Evolutionary conservation across 371 early-diverging fungal species (phyloP).

Genomic region (Cokeromyces recurvatus): DNA sequence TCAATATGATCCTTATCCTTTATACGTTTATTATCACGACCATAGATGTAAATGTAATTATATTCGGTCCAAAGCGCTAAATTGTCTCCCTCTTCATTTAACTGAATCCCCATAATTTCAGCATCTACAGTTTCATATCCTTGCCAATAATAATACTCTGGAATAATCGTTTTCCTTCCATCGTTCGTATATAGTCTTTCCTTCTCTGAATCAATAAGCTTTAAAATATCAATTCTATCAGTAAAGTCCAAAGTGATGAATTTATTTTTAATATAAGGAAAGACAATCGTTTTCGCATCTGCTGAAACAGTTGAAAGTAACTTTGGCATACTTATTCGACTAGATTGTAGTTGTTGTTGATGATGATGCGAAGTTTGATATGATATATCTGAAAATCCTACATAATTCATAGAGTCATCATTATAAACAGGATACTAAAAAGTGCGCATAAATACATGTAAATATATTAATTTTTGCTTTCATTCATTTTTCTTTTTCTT

Average conservation of each 20-base stretch:
- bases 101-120: slow-evolving; percentile 23
- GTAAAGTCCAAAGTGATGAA: slow-evolving; percentile 38
- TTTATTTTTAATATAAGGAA: slow-evolving; percentile 24
- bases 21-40: slow-evolving; percentile 3
- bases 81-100: slow-evolving; percentile 22
- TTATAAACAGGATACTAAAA: slow-evolving; percentile 24
- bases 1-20: not conserved
- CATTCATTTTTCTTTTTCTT: not conserved
- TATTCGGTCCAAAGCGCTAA: slow-evolving; percentile 40
- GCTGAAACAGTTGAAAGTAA: slow-evolving; percentile 15
- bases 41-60: slow-evolving; percentile 26
- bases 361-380: slow-evolving; percentile 8
- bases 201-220: slow-evolving; percentile 12
- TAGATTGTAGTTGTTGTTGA: not conserved
- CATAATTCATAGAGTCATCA: slow-evolving; percentile 25
- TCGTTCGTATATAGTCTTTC: slow-evolving; percentile 20
- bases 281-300: slow-evolving; percentile 27
- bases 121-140: slow-evolving; percentile 15
- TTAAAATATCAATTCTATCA: slow-evolving; percentile 19
- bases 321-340: not conserved
- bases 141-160: slow-evolving; percentile 29
- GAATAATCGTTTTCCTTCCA: not conserved
- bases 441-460: not conserved
- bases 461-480: too few species aligned
- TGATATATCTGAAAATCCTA: slow-evolving; percentile 30